Evolutionary conservation across 2,329 filamentous ascomycete genomes (phyloP), one percentile per base, ranked within the genome.

Genomic region (Trichoderma asperellum): DNA sequence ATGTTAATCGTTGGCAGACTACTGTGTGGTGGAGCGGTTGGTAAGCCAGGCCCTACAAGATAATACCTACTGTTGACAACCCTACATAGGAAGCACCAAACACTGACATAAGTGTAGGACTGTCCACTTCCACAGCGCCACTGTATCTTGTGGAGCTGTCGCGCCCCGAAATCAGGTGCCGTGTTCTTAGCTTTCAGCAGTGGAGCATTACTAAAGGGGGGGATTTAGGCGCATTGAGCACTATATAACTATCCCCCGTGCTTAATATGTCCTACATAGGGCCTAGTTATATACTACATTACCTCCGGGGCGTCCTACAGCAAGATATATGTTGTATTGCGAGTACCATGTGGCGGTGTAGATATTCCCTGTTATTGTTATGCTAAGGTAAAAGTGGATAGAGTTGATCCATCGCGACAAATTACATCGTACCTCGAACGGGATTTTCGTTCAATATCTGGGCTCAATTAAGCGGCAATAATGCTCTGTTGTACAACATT

Each of bases 1-100:
- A 65, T 65, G 62, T 43, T 65, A n/a, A 65, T 65, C 16, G 62
- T 65, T 2, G 62, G 62, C 61, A 65, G 61, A 27, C 52, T 65
- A 16, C 49, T 65, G 5, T 65, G 61, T 34, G 52, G 61, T 14
- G 52, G 61, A 43, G 61, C 52, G 4, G 61, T 65, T 43, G 61
- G 61, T 65, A 65, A 12, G 18, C 5, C 56, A 6, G 10, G 14
- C 8, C 5, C 24, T 18, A 2, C 24, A 18, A 24, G 2, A 21
- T 5, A 7, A 12, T n/a, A 16, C 1, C 12, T 5, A 6, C n/a
- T n/a, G n/a, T n/a, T 7, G 14, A 34, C 4, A 34, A 16, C 40
- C 1, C 16, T 10, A 18, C 18, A 32, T 57, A 3, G 10, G n/a
- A n/a, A 57, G 16, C 18, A 34, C 35, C 18, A 57, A 29, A n/a